Percentiles rank a stretch among this genome's conserved stretches.
phyloP scores from a whole-genome alignment of 164 flowering plant species.

The Annona cherimola region DNA sequence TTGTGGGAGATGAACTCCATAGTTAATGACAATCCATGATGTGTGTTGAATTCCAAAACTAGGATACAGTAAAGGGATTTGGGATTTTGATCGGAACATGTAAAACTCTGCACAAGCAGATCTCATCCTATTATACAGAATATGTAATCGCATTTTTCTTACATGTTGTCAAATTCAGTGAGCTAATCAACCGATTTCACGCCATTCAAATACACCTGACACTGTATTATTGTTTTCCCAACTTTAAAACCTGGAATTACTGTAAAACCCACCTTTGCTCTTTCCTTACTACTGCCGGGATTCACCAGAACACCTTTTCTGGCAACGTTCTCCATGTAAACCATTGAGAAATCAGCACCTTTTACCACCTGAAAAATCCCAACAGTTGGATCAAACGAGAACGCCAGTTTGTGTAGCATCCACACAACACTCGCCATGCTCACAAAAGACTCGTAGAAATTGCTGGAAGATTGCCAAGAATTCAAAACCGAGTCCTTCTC shows the following conservation, averaged over 20 bases:
- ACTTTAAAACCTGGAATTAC: conserved; percentile 88
- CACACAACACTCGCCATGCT: conserved; percentile 83
- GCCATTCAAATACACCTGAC: conserved; percentile 66
- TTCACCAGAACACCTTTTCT: conserved; percentile 19
- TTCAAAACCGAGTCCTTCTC: conserved; percentile 42
- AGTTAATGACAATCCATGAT: not conserved
- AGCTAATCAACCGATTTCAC: conserved; percentile 21
- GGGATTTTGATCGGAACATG: not conserved
- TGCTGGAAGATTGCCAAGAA: conserved; percentile 63
- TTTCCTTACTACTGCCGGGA: conserved; percentile 17
- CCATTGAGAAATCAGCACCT: conserved; percentile 71
- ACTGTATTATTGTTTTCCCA: conserved; percentile 73
- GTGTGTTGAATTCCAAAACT: not conserved
- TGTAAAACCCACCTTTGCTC: conserved; percentile 73
- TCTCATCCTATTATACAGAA: not conserved
- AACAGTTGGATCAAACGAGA: conserved; percentile 63
- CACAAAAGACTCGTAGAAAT: conserved; percentile 68
- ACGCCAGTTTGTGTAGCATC: conserved; percentile 82
- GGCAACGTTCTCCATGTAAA: conserved; percentile 78
- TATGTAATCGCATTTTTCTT: not conserved
- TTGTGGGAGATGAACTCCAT: not conserved
- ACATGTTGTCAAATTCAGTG: no score
- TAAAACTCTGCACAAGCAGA: not conserved
- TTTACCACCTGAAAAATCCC: conserved; percentile 82
- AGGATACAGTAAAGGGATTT: not conserved